These are phyloP conservation scores for Ustilago esculenta DNA, from an alignment of 1,284 basidiomycete species.

Conservation along the genomic window DNA sequence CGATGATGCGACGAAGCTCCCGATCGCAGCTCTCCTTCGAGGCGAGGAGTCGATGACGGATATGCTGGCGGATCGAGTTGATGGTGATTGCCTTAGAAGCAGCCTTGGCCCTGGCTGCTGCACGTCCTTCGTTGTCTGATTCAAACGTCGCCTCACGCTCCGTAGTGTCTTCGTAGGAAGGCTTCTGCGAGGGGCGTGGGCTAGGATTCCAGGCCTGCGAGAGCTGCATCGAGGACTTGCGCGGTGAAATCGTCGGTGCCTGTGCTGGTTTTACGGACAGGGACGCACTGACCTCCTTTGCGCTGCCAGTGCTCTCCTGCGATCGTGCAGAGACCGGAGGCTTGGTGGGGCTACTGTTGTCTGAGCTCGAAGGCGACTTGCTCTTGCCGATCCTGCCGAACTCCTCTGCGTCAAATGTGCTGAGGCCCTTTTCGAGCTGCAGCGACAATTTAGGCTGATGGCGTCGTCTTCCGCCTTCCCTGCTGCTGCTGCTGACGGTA, in stretches of 20 bases:
- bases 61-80: conserved; percentile 86
- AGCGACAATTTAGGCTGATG: conserved; percentile 55
- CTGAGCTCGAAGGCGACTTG: conserved; percentile 26
- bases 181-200: conserved; percentile 10
- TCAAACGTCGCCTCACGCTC: conserved; percentile 22
- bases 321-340: conserved; percentile 26
- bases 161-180: not conserved
- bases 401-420: conserved; percentile 54
- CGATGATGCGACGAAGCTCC: conserved; percentile 88
- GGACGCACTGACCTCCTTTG: conserved; percentile 19
- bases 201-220: conserved; percentile 33
- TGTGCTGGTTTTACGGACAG: conserved; percentile 15
- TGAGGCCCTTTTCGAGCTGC: conserved; percentile 58
- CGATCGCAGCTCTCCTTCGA: conserved; percentile 96
- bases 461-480: conserved; percentile 29
- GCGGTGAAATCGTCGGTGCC: conserved; percentile 16
- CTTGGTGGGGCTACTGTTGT: conserved; percentile 27
- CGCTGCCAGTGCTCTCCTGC: conserved; percentile 19
- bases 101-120: conserved; percentile 19
- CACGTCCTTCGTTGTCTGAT: conserved; percentile 39
- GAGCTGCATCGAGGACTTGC: conserved; percentile 24
- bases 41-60: conserved; percentile 87
- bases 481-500: conserved; percentile 33
- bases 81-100: conserved; percentile 60
- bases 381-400: conserved; percentile 50